Conservation (phyloP, 176 grass and related monocot species). For the Aegilops sharonensis region DNA sequence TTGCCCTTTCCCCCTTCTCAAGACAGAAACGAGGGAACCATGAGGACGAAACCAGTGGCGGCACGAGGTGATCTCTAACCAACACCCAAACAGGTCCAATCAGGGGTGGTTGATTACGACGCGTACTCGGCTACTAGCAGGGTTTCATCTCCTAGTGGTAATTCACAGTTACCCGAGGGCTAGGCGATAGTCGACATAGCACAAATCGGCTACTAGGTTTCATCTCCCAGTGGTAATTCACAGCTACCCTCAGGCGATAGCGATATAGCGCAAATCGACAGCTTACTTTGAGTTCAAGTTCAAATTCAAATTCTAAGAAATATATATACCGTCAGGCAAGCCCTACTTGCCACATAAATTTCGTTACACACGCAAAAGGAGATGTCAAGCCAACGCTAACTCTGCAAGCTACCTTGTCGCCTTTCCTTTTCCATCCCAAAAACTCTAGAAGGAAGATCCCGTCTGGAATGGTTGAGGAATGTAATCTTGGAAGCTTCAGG, state of each 20-base stretch:
- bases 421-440: background rate
- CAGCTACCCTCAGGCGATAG: background rate
- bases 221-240: background rate
- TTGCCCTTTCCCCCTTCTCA: conserved; percentile 14
- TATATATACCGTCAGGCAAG: background rate
- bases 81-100: background rate
- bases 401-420: conserved; percentile 13
- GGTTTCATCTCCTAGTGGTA: background rate
- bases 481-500: background rate
- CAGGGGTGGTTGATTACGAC: background rate
- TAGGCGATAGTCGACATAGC: too few relatives aligned
- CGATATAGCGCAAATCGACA: background rate
- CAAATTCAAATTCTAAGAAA: too few relatives aligned
- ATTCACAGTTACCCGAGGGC: background rate
- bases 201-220: background rate
- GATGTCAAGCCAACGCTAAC: background rate
- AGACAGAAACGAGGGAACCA: background rate
- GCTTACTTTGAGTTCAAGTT: background rate
- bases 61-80: background rate
- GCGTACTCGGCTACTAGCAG: background rate
- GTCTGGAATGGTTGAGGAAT: background rate
- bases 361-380: background rate
- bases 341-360: background rate
- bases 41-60: background rate
- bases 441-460: background rate